Percentiles rank a stretch among this genome's conserved stretches.
Evolutionary conservation across 1,139 yeast genomes (phyloP).

Genomic region (Nakaseomyces uthaithaninus): DNA sequence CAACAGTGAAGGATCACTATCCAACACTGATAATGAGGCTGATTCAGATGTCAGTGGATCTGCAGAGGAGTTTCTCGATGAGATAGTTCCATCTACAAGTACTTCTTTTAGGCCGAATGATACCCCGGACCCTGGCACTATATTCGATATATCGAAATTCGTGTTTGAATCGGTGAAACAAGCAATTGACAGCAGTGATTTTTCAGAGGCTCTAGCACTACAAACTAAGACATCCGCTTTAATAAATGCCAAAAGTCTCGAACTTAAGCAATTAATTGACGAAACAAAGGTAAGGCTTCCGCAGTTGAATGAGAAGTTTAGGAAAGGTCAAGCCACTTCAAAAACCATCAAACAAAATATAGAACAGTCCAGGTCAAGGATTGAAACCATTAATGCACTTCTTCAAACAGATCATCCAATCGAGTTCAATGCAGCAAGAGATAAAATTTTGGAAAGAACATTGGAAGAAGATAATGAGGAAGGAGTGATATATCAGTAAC

Average conservation of each 20-base stretch:
- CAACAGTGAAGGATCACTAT: background rate
- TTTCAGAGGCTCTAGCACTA: conserved; percentile 27
- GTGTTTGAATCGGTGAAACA: conserved; percentile 27
- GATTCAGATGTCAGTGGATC: background rate
- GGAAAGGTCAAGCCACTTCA: conserved; percentile 20
- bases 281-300: conserved; percentile 18
- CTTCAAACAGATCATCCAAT: conserved; percentile 26
- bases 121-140: conserved; percentile 24
- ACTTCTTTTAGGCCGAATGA: conserved; percentile 15
- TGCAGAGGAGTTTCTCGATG: conserved; percentile 17
- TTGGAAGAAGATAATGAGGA: conserved; percentile 12
- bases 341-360: conserved; percentile 19
- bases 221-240: conserved; percentile 31
- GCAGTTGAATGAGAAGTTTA: conserved; percentile 18
- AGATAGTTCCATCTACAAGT: conserved; percentile 16
- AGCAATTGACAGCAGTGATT: conserved; percentile 27
- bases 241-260: conserved; percentile 28
- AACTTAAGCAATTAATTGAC: conserved; percentile 24
- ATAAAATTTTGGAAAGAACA: conserved; percentile 24
- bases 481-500: background rate
- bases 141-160: conserved; percentile 28
- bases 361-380: conserved; percentile 15
- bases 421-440: conserved; percentile 29
- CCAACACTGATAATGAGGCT: conserved; percentile 8
- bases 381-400: conserved; percentile 18